A percentile compares a stretch with the other conserved stretches of the same genome.
phyloP scores from a whole-genome alignment of 2,329 filamentous ascomycete species.

The Stagonosporopsis chrysanthemi region DNA sequence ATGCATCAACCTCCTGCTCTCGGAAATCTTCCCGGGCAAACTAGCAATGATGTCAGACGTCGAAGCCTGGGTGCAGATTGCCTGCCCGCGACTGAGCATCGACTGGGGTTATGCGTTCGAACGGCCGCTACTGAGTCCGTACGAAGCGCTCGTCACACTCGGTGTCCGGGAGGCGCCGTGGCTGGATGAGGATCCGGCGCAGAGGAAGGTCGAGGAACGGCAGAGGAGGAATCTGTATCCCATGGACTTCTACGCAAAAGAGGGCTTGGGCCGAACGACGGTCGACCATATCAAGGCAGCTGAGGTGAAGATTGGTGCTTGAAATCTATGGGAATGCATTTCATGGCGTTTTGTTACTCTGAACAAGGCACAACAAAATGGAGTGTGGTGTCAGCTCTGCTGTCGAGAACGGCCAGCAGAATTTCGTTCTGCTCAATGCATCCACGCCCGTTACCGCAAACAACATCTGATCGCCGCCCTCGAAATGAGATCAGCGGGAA shows the following conservation, averaged over 20 bases:
- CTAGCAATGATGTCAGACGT: slow-evolving; percentile 91
- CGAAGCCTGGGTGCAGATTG: slow-evolving; percentile 98
- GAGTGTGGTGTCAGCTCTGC: not conserved
- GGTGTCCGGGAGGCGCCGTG: slow-evolving; percentile 72
- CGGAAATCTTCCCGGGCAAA: slow-evolving; percentile 96
- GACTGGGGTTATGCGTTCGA: slow-evolving; percentile 99
- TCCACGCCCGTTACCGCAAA: not conserved
- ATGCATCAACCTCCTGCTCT: slow-evolving; percentile 84
- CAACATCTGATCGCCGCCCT: not conserved
- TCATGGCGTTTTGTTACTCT: slow-evolving; percentile 2
- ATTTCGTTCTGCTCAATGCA: no score
- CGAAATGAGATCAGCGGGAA: not conserved
- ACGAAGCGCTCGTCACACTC: slow-evolving; percentile 92
- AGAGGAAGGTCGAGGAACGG: slow-evolving; percentile 40
- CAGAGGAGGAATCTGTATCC: slow-evolving; percentile 75
- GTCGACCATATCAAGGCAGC: slow-evolving; percentile 40
- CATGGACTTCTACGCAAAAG: slow-evolving; percentile 97
- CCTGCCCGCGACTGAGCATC: slow-evolving; percentile 94
- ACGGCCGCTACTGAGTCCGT: slow-evolving; percentile 86
- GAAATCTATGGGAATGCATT: not conserved
- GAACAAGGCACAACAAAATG: not conserved
- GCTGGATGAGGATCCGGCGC: slow-evolving; percentile 55
- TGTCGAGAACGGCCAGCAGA: no score
- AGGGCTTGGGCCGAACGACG: slow-evolving; percentile 83
- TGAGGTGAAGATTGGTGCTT: slow-evolving; percentile 17